Evolutionary conservation across 208 protist species (phyloP), one percentile per base, ranked within the genome.

Genomic region (Acanthamoeba royreba): DNA sequence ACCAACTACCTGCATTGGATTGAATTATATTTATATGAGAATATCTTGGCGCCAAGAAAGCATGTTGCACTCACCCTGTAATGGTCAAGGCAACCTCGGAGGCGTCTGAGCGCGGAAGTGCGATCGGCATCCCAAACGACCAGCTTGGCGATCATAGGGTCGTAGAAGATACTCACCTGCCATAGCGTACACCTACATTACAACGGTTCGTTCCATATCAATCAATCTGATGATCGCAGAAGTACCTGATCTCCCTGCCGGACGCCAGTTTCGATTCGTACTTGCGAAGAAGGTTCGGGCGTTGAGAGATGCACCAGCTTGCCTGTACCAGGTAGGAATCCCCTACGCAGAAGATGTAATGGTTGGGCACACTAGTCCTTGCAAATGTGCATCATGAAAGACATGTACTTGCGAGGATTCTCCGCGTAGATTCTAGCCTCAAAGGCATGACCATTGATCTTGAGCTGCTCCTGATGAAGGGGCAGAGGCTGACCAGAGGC

Each of bases 61-160:
- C 7, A 42, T n/a, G 43, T 15, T 15, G 61, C 15, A 58, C 28
- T n/a, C 42, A 94, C 95, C 45, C 97, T 96, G 95, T 98, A 99
- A 35, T 97, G 91, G 61, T 98, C 95, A n/a, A 99, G 95, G 8
- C 97, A 95, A 40, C 94, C 88, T 58, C 89, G 88, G 89, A 99
- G 95, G 43, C 96, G 96, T 52, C 95, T 66, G 1, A 99, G 88
- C 19, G 98, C 97, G 22, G 94, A 93, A 15, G 89, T 77, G 49
- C 99, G 97, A 94, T 98, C 95, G 38, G 91, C 79, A 31, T 96
- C 98, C 97, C 98, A 99, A 35, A 98, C 98, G 38, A 99, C 97
- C 11, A 99, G 94, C 97, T 99, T 99, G 45, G 98, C 98, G 96
- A 99, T 99, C 98, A 99, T 98, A 38, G 99, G 98, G 94, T 99